Base-by-base conservation (phyloP, 768 basidiomycete species). In the Lentinula raphanica region DNA sequence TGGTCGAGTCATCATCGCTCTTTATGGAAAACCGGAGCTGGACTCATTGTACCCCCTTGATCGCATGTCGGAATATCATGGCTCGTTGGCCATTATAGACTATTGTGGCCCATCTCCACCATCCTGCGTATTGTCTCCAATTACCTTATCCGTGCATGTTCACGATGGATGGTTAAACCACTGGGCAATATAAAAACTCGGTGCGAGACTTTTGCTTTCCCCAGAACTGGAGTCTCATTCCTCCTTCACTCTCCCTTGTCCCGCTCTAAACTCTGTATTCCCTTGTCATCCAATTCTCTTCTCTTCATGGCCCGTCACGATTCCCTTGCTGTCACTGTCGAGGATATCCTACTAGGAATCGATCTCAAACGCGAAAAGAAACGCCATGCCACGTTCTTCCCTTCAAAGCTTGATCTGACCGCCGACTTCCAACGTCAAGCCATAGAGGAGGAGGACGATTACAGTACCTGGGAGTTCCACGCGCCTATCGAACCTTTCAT, bases 161-260 rank as follows among this genome's bases (percentile, higher is more conserved):
- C 42, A 44, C 42, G 42, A 19, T 12, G 19, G 42, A 21, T 44
- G 42, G 42, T 12, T 44, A 44, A 44, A 44, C 42, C 2, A 44
- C 21, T 44, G 17, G 42, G 42, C 4, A 21, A 9, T 19, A 21
- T 9, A 44, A 42, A 44, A 21, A 12, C 42, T 1, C n/a, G 19
- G 11, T 12, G 42, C 19, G 19, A 44, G 11, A 3, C 7, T 44
- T 8, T 11, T 21, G 23, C 8, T 11, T 21, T n/a, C 9, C 42
- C n/a, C 21, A 44, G 42, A 44, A 44, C 48, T 49, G 48, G 27
- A n/a, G 48, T 49, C 32, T 49, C 48, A n/a, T 49, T 49, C 46
- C 19, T 49, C 28, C 32, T 29, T 49, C 15, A 29, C 11, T 23
- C 13, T 19, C 46, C 5, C 21, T 48, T 3, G 21, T 19, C 46